Evolutionary conservation across 305 asterid genomes (phyloP).

Genomic region (Ajuga reptans): DNA sequence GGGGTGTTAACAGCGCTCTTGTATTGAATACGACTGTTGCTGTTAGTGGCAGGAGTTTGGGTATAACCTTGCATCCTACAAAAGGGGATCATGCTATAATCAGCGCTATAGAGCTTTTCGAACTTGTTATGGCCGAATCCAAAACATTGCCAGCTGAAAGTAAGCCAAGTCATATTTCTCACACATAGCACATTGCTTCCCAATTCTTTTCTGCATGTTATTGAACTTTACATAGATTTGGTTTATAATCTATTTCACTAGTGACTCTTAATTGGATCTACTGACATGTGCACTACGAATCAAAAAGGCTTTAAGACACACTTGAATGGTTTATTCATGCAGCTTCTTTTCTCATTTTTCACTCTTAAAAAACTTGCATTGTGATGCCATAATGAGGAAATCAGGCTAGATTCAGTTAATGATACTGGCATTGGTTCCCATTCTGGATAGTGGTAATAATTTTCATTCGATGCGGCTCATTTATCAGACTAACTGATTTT

Average conservation of each 20-base stretch:
- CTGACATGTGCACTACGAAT: neutral
- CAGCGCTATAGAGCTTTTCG: constrained; percentile 75
- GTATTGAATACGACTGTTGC: constrained; percentile 65
- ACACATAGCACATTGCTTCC: neutral
- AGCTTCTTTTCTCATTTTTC: neutral
- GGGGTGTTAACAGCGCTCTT: constrained; percentile 59
- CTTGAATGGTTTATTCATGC: neutral
- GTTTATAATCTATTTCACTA: neutral
- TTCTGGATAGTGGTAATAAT: neutral
- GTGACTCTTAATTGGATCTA: neutral
- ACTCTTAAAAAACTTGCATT: neutral
- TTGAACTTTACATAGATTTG: constrained; percentile 5
- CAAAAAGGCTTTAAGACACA: neutral
- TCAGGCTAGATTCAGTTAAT: neutral
- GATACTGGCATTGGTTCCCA: neutral
- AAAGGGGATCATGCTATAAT: constrained; percentile 62
- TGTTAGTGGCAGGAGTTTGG: constrained; percentile 83
- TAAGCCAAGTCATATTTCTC: constrained; percentile 25
- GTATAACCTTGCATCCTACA: constrained; percentile 56
- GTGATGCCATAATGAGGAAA: neutral
- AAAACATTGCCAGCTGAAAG: constrained; percentile 79
- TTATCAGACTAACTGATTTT: neutral
- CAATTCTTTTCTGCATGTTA: constrained; percentile 1
- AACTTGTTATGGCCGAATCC: constrained; percentile 68
- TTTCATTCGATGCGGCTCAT: neutral